These are phyloP conservation scores for Penicillium sp. DNA, from an alignment of 2,329 filamentous ascomycete genomes.

Conservation along the genomic window DNA sequence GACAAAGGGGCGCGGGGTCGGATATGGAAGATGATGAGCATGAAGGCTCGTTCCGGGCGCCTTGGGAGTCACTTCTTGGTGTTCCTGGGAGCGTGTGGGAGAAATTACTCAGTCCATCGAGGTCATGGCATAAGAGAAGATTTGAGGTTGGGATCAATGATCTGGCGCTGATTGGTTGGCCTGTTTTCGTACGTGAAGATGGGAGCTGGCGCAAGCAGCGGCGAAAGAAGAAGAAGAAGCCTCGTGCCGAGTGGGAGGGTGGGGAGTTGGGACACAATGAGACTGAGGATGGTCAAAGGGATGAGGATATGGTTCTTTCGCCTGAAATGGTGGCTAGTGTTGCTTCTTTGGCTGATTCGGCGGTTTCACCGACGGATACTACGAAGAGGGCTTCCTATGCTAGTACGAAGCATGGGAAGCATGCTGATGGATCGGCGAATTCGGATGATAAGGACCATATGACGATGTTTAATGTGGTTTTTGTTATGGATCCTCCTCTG, in stretches of 20 bases:
- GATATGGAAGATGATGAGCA: conserved; percentile 35
- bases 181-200: conserved; percentile 76
- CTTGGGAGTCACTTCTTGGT: conserved; percentile 65
- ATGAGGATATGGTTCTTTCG: conserved; percentile 27
- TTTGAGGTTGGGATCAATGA: conserved; percentile 83
- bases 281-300: conserved; percentile 34
- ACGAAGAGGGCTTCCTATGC: conserved; percentile 23
- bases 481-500: conserved; percentile 77
- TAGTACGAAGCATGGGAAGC: conserved; percentile 22
- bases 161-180: conserved; percentile 76
- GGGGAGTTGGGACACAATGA: conserved; percentile 38
- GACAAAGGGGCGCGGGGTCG: conserved; percentile 28
- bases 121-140: conserved; percentile 73
- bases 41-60: conserved; percentile 25
- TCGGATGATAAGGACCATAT: conserved; percentile 59
- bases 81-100: conserved; percentile 75
- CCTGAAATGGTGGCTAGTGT: conserved; percentile 30
- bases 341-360: conserved; percentile 29
- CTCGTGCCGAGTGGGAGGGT: conserved; percentile 30
- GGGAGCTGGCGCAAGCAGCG: conserved; percentile 71
- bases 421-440: conserved; percentile 26
- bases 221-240: conserved; percentile 44
- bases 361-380: conserved; percentile 22
- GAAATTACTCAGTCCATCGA: conserved; percentile 72
- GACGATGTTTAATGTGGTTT: conserved; percentile 98